Evolutionary conservation across 208 protist species (phyloP).

Genomic region (Vickermania spadyakhi): DNA sequence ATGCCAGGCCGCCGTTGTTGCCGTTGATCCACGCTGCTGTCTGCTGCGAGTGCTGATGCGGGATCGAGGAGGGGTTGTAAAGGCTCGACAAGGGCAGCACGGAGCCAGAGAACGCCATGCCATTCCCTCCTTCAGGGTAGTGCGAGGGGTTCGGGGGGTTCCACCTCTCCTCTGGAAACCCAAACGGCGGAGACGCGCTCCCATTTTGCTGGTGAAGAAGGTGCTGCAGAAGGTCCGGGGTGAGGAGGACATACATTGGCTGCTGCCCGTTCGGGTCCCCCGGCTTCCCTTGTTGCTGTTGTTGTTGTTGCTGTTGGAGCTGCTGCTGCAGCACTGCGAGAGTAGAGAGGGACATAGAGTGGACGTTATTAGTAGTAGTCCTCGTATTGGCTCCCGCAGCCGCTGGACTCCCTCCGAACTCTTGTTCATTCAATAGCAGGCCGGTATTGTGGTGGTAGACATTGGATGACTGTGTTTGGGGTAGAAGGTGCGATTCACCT

Average conservation of each 20-base stretch:
- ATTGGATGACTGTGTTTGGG: too few relatives aligned
- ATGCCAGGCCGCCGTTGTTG: background rate
- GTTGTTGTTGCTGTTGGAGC: background rate
- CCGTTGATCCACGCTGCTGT: background rate
- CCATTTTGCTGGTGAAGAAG: constrained; percentile 19
- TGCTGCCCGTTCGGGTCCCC: constrained; percentile 1
- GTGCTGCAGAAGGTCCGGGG: constrained; percentile 12
- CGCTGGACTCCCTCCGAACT: too few relatives aligned
- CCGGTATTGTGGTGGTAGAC: too few relatives aligned
- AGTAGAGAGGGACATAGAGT: background rate
- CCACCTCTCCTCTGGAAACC: background rate
- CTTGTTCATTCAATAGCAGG: too few relatives aligned
- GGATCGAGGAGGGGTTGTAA: background rate
- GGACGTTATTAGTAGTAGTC: too few relatives aligned
- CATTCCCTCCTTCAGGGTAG: too few relatives aligned
- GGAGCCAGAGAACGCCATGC: background rate
- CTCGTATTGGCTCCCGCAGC: too few relatives aligned
- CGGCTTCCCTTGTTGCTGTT: background rate
- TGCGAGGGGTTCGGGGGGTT: too few relatives aligned
- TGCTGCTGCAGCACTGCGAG: background rate
- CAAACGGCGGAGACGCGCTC: background rate
- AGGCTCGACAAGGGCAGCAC: background rate
- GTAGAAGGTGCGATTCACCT: too few relatives aligned
- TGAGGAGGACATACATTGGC: constrained; percentile 9
- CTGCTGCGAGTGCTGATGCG: background rate